Evolutionary conservation across 805 yeast species (phyloP).

Genomic region (Candida alai): DNA sequence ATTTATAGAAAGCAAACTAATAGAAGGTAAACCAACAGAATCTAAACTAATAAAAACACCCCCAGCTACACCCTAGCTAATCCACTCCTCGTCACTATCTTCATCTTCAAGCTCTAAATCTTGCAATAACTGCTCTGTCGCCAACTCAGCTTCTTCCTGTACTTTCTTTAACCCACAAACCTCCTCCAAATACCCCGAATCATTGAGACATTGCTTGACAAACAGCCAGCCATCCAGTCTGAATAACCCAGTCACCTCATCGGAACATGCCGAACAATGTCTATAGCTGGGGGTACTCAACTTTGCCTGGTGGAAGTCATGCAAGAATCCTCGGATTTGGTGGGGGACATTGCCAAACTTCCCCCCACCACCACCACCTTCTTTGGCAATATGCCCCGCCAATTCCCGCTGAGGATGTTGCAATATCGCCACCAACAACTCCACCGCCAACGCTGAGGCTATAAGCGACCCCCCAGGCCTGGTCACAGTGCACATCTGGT

Average conservation of each 20-base stretch:
- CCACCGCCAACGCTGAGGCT: conserved; percentile 86
- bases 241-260: conserved; percentile 50
- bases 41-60: too few relatives aligned
- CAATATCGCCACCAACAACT: conserved; percentile 65
- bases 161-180: conserved; percentile 75
- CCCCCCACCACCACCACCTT: conserved; percentile 9
- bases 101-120: conserved; percentile 19
- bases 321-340: conserved; percentile 85
- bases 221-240: conserved; percentile 70
- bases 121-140: conserved; percentile 26
- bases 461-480: conserved; percentile 91
- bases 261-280: conserved; percentile 85
- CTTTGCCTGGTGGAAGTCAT: conserved; percentile 54
- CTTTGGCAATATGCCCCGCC: conserved; percentile 30
- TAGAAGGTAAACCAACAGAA: too few relatives aligned
- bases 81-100: conserved; percentile 8
- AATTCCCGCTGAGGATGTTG: conserved; percentile 57
- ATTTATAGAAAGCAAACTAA: too few relatives aligned
- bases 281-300: conserved; percentile 69
- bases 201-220: conserved; percentile 64
- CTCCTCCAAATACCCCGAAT: conserved; percentile 64
- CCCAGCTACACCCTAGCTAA: conserved; percentile 4
- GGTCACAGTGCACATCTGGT: conserved; percentile 98
- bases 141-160: conserved; percentile 65
- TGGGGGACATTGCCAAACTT: conserved; percentile 76